Conservation (phyloP, 2,329 filamentous ascomycete species). For the Zymoseptoria ardabiliae region DNA sequence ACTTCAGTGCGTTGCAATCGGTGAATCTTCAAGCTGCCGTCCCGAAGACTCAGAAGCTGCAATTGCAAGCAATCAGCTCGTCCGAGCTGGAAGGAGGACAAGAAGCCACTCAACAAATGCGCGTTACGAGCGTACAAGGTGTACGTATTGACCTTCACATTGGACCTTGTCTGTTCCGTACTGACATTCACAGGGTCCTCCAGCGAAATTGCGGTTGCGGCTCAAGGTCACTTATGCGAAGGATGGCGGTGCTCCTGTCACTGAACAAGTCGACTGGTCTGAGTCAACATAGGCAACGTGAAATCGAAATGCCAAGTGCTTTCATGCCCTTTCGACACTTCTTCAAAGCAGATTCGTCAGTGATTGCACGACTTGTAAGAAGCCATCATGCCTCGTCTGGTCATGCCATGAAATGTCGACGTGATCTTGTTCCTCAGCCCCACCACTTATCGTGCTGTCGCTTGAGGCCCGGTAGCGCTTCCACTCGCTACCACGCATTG, state of each 20-base stretch:
- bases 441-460: too few species aligned
- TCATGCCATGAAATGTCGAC: too few species aligned
- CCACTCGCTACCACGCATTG: too few species aligned
- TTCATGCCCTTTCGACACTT: not conserved
- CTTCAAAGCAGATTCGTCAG: not conserved
- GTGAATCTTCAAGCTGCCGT: slow-evolving; percentile 91
- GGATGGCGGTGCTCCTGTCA: slow-evolving; percentile 61
- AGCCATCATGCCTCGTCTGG: too few species aligned
- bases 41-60: slow-evolving; percentile 90
- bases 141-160: slow-evolving; percentile 51
- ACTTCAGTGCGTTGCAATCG: slow-evolving; percentile 56
- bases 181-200: slow-evolving; percentile 52
- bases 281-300: slow-evolving; percentile 52
- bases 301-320: not conserved
- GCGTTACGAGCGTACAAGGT: slow-evolving; percentile 74
- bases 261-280: slow-evolving; percentile 95
- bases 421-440: too few species aligned
- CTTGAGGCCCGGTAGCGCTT: too few species aligned
- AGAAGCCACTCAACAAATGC: slow-evolving; percentile 87
- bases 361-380: not conserved
- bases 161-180: not conserved
- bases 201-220: slow-evolving; percentile 65
- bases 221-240: slow-evolving; percentile 76
- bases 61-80: slow-evolving; percentile 82
- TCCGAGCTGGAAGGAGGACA: slow-evolving; percentile 66